These are phyloP conservation scores for Lactarius pseudohatsudake DNA, from an alignment of 768 basidiomycete genomes.

Conservation along the genomic window DNA sequence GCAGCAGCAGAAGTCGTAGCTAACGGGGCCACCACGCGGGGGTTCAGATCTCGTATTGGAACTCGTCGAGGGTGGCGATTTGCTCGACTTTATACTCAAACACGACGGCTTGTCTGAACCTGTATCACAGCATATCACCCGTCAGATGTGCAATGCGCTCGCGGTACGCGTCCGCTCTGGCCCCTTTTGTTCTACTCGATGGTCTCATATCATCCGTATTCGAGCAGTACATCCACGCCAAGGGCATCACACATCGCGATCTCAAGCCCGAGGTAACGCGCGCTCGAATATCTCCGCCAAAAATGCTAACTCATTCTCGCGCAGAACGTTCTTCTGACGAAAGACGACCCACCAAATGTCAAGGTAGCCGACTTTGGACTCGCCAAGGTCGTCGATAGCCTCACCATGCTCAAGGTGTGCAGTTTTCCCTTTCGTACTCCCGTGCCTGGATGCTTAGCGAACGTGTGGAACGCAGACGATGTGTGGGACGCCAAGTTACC, in stretches of 20 bases:
- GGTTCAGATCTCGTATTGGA: slow-evolving; percentile 75
- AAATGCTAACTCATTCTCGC: background rate
- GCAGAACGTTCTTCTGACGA: slow-evolving; percentile 84
- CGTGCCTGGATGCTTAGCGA: background rate
- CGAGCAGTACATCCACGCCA: slow-evolving; percentile 60
- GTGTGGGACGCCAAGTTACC: slow-evolving; percentile 95
- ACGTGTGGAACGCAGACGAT: slow-evolving; percentile 56
- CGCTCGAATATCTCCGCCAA: slow-evolving; percentile 20
- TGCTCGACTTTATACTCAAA: slow-evolving; percentile 76
- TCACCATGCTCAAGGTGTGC: slow-evolving; percentile 70
- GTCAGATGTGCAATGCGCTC: slow-evolving; percentile 80
- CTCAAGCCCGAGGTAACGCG: slow-evolving; percentile 75
- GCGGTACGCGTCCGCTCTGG: slow-evolving; percentile 45
- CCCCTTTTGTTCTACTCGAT: background rate
- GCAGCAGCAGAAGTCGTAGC: background rate
- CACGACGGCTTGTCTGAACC: slow-evolving; percentile 55
- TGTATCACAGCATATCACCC: slow-evolving; percentile 66
- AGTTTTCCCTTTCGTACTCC: background rate
- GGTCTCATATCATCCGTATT: background rate
- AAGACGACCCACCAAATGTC: slow-evolving; percentile 61
- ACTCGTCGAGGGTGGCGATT: slow-evolving; percentile 83
- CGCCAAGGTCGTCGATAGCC: slow-evolving; percentile 83
- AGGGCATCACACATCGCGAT: slow-evolving; percentile 89
- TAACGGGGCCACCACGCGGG: background rate
- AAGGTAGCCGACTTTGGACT: slow-evolving; percentile 97